Evolutionary conservation across 441 rosid species (phyloP), one percentile per base, ranked within the genome.

Genomic region (Viola pubescens): DNA sequence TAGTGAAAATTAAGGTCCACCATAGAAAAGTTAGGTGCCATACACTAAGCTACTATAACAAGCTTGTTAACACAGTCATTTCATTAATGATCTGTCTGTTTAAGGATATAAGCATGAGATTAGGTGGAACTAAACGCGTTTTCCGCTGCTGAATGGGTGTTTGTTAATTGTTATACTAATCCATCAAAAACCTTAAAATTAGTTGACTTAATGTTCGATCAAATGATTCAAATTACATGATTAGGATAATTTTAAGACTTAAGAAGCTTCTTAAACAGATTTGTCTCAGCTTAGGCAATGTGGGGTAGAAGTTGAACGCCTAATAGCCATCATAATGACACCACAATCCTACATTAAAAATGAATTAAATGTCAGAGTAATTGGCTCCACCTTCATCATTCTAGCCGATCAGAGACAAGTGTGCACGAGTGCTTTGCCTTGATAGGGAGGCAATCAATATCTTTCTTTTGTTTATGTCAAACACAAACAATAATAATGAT

Each of bases 61-160:
- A 4, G 12, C 10, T 56, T 41, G 9, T 43, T 43, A 11, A 26
- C n/a, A 26, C 34, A 26, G 34, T 26, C 34, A 26, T 26, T 26
- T 26, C 34, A 26, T 26, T 26, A 41, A 46, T 40, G 40, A 2
- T 49, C 9, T 0, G 42, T 46, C 48, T 34, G 1, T 51, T 6
- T 26, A 4, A 45, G 26, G 42, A 1, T 26, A 60, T 51, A 58
- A 53, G 52, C 60, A 56, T n/a, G 59, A 64, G 64, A 70, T 65
- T 75, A 60, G 78, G 73, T 73, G 47, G 54, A 37, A 26, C 34
- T 52, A n/a, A 74, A 60, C 75, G 67, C 70, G 70, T 63, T 68
- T 79, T 66, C 38, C n/a, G 65, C 56, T 52, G 74, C 58, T 70
- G 59, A 58, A 4, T 8, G 42, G 52, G 34, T 26, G 34, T 26